Conservation (phyloP, 2,329 filamentous ascomycete species). For the Nothophoma quercina region DNA sequence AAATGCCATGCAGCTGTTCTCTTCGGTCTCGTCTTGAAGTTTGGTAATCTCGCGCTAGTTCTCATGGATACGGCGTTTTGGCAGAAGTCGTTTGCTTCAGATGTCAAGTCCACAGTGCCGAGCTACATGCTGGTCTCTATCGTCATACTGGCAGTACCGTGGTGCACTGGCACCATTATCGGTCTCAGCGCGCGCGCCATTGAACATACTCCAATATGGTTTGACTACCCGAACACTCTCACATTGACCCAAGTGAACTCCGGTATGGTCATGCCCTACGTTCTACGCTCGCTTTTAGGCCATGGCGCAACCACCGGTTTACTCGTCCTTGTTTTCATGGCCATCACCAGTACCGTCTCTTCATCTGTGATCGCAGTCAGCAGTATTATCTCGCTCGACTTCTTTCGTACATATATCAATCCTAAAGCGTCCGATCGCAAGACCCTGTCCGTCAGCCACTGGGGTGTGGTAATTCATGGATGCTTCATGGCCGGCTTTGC, state of each 20-base stretch:
- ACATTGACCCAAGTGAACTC: constrained; percentile 19
- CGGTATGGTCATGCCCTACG: constrained; percentile 30
- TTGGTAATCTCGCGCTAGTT: constrained; percentile 22
- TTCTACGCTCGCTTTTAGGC: constrained; percentile 26
- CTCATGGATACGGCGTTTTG: constrained; percentile 23
- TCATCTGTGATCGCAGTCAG: constrained; percentile 69
- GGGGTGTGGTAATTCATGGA: constrained; percentile 74
- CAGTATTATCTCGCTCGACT: constrained; percentile 84
- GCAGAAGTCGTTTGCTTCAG: constrained; percentile 23
- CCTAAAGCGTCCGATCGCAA: constrained; percentile 74
- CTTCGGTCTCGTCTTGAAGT: constrained; percentile 18
- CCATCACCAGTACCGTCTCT: constrained; percentile 51
- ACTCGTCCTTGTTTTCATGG: constrained; percentile 55
- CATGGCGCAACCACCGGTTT: constrained; percentile 25
- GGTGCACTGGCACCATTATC: constrained; percentile 48
- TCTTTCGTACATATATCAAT: constrained; percentile 86
- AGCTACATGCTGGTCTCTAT: constrained; percentile 19
- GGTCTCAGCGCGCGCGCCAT: constrained; percentile 53
- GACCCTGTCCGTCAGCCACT: constrained; percentile 79
- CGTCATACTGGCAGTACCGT: constrained; percentile 20
- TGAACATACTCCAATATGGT: constrained; percentile 48
- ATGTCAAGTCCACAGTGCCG: constrained; percentile 19
- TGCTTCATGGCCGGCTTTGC: constrained; percentile 78
- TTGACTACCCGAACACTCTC: constrained; percentile 45
- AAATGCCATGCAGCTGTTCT: constrained; percentile 4